phyloP scores from a whole-genome alignment of 2,329 filamentous ascomycete species.

The Chrysoporthe deuterocubensis region DNA sequence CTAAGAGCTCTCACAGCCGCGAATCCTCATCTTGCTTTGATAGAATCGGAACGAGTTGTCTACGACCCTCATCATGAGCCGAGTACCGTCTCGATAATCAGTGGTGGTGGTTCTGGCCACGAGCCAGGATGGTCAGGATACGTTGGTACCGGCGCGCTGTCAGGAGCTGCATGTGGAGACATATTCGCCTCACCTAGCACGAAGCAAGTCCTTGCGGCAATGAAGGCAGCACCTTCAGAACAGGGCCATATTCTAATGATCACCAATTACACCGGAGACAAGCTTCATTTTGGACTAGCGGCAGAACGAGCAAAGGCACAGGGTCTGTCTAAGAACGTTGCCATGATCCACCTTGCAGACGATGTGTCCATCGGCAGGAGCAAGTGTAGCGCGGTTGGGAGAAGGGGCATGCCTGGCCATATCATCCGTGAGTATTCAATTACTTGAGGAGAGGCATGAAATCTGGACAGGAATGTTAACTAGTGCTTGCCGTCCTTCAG shows the following conservation, averaged over 20 bases:
- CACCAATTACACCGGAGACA: conserved; percentile 76
- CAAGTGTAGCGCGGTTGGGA: conserved; percentile 71
- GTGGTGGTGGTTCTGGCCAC: conserved; percentile 60
- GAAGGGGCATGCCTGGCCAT: conserved; percentile 72
- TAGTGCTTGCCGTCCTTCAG: conserved; percentile 43
- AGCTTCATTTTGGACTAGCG: conserved; percentile 76
- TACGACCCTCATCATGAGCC: conserved; percentile 50
- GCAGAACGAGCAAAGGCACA: conserved; percentile 72
- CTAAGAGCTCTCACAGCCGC: conserved; percentile 37
- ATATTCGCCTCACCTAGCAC: conserved; percentile 78
- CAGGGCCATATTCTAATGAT: conserved; percentile 72
- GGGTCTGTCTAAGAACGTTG: conserved; percentile 62
- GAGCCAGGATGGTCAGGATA: conserved; percentile 52
- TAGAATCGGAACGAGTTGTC: conserved; percentile 36
- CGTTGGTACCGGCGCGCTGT: conserved; percentile 65
- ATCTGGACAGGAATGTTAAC: background rate
- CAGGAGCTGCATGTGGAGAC: conserved; percentile 72
- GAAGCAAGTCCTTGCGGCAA: conserved; percentile 69
- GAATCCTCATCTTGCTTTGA: conserved; percentile 10
- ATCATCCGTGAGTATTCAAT: conserved; percentile 47
- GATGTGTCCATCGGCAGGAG: conserved; percentile 72
- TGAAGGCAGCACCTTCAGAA: conserved; percentile 63
- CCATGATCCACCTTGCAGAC: conserved; percentile 74
- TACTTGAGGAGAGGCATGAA: background rate
- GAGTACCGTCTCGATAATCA: conserved; percentile 54